Conservation (phyloP, 2,329 filamentous ascomycete genomes). For the Fusarium lateritium region DNA sequence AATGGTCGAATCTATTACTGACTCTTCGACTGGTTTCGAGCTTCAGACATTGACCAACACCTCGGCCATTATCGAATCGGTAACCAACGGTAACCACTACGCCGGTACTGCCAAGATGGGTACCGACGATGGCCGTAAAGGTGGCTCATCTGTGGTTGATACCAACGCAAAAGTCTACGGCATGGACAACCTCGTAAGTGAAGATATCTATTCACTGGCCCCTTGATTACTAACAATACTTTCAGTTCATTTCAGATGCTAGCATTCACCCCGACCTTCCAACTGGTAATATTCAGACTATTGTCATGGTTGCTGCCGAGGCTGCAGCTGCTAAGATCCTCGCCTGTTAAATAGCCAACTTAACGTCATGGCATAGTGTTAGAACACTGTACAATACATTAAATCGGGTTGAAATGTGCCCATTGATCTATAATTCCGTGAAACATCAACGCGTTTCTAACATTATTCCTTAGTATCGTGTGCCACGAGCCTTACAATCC, state of each 20-base stretch:
- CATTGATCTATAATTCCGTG: too few species aligned
- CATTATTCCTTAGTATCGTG: too few species aligned
- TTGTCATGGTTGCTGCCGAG: slow-evolving; percentile 75
- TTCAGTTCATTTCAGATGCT: slow-evolving; percentile 72
- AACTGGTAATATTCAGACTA: slow-evolving; percentile 75
- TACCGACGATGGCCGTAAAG: slow-evolving; percentile 65
- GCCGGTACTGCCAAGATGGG: slow-evolving; percentile 74
- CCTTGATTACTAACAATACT: neutral
- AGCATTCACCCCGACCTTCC: slow-evolving; percentile 78
- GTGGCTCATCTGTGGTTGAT: slow-evolving; percentile 72
- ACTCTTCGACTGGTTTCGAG: slow-evolving; percentile 21
- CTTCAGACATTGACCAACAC: slow-evolving; percentile 42
- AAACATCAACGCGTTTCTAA: too few species aligned
- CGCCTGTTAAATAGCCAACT: neutral
- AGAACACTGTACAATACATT: too few species aligned
- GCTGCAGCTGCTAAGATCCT: slow-evolving; percentile 62
- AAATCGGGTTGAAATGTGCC: too few species aligned
- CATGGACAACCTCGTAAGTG: slow-evolving; percentile 69
- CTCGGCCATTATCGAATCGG: slow-evolving; percentile 49
- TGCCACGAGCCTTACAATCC: too few species aligned
- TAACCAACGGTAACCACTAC: slow-evolving; percentile 62
- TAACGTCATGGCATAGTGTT: too few species aligned
- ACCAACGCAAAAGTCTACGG: slow-evolving; percentile 74
- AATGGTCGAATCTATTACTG: slow-evolving; percentile 67
- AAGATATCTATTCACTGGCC: accelerated